phyloP scores from a whole-genome alignment of 2,329 filamentous ascomycete genomes.

The Talaromyces atroroseus region DNA sequence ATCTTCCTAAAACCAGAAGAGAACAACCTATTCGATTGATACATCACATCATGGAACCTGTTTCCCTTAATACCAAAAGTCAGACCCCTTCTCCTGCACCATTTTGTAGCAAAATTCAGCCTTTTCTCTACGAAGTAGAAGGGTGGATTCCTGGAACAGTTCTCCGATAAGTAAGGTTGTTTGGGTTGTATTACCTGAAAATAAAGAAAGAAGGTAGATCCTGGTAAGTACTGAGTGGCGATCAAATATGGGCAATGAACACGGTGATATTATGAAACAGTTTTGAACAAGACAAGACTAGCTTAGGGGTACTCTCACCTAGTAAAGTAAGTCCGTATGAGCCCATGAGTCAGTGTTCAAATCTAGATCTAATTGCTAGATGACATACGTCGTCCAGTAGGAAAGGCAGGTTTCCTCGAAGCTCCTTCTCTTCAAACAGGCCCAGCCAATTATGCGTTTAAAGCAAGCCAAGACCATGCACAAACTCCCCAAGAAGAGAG shows the following conservation, averaged over 20 bases:
- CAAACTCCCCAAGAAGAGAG: background rate
- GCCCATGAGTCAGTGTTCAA: background rate
- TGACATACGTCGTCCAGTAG: background rate
- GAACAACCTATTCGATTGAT: background rate
- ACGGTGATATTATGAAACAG: background rate
- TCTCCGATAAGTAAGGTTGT: background rate
- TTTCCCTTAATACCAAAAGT: background rate
- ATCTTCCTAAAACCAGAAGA: background rate
- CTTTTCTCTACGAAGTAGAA: too few species aligned
- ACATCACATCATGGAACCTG: background rate
- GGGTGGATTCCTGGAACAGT: background rate
- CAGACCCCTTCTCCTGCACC: background rate
- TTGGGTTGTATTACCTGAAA: background rate
- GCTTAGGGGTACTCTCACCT: background rate
- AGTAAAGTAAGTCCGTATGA: too few species aligned
- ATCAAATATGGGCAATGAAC: background rate
- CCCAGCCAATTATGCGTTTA: background rate
- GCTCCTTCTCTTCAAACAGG: background rate
- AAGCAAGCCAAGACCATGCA: background rate
- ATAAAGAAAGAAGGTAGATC: background rate
- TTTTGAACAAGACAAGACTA: background rate
- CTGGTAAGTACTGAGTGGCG: background rate
- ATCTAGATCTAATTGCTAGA: background rate
- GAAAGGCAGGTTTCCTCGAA: background rate
- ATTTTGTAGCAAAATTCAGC: background rate